A percentile compares a stretch with the other conserved stretches of the same genome.
These are phyloP conservation scores for Ogataea naganishii DNA, from an alignment of 805 yeast genomes.

Conservation along the genomic window DNA sequence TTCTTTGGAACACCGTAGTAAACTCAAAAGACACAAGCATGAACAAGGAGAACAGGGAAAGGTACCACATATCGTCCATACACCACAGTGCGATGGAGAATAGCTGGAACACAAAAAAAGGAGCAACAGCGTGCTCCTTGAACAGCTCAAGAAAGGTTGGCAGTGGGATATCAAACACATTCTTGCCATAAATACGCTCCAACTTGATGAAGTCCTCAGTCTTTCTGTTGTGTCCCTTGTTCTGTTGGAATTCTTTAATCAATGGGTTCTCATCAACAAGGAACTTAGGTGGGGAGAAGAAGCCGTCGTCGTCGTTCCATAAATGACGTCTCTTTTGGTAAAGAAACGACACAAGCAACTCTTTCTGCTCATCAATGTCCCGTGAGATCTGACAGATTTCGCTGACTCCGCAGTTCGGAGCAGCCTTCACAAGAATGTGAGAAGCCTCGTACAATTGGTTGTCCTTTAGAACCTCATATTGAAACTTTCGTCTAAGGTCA, in stretches of 20 bases:
- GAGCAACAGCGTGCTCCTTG: constrained; percentile 97
- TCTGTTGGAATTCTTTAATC: constrained; percentile 45
- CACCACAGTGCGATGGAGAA: constrained; percentile 95
- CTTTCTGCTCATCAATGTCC: constrained; percentile 45
- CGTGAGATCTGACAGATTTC: constrained; percentile 63
- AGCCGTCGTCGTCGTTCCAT: constrained; percentile 41
- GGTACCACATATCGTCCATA: constrained; percentile 95
- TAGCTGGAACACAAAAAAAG: constrained; percentile 92
- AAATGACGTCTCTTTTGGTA: constrained; percentile 92
- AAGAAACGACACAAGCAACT: constrained; percentile 58
- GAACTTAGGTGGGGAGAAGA: constrained; percentile 78
- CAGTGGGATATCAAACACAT: constrained; percentile 88
- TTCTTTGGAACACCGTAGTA: constrained; percentile 92
- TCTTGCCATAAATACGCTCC: constrained; percentile 65
- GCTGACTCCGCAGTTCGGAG: constrained; percentile 79
- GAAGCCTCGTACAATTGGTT: constrained; percentile 51
- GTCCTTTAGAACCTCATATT: constrained; percentile 42
- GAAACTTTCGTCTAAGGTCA: constrained; percentile 57
- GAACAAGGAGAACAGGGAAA: constrained; percentile 81
- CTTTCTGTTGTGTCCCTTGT: constrained; percentile 23
- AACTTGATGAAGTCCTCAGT: constrained; percentile 24
- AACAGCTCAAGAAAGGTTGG: constrained; percentile 88
- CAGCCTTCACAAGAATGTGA: constrained; percentile 69
- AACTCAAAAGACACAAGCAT: constrained; percentile 91
- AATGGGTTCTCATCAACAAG: constrained; percentile 53